Conservation (phyloP, 2,329 filamentous ascomycete genomes). For the Aspergillus eucalypticola region DNA sequence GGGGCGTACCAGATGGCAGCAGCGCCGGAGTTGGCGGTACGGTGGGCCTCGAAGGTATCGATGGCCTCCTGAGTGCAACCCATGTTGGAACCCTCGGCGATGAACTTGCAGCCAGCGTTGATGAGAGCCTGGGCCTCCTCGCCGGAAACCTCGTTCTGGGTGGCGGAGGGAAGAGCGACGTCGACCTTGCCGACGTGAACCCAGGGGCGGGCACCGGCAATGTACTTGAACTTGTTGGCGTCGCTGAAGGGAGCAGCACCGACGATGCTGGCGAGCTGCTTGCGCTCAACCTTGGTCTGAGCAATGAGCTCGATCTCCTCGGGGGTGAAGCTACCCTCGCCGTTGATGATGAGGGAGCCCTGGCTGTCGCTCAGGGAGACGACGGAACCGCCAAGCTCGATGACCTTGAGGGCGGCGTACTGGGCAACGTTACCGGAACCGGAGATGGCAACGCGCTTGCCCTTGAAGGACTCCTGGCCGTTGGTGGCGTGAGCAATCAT, state of each 20-base stretch:
- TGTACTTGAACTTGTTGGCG: slow-evolving; percentile 74
- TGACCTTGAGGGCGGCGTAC: slow-evolving; percentile 93
- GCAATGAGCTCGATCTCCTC: slow-evolving; percentile 80
- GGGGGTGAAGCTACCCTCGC: slow-evolving; percentile 68
- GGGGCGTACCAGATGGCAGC: slow-evolving; percentile 90
- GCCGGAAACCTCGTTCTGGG: slow-evolving; percentile 94
- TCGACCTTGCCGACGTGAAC: slow-evolving; percentile 85
- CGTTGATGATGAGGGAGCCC: slow-evolving; percentile 75
- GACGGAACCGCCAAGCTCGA: slow-evolving; percentile 91
- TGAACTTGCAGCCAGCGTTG: slow-evolving; percentile 73
- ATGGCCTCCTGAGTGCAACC: slow-evolving; percentile 96
- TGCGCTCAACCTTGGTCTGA: slow-evolving; percentile 80
- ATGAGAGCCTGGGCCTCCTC: slow-evolving; percentile 87
- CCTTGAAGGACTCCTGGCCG: slow-evolving; percentile 79
- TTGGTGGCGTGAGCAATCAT: slow-evolving; percentile 84
- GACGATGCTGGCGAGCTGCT: slow-evolving; percentile 74
- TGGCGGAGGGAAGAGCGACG: slow-evolving; percentile 87
- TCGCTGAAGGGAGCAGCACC: slow-evolving; percentile 56
- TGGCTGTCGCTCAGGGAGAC: slow-evolving; percentile 92
- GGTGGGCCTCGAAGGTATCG: slow-evolving; percentile 83
- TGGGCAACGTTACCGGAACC: slow-evolving; percentile 98
- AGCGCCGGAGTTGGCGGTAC: slow-evolving; percentile 61
- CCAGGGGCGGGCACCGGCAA: slow-evolving; percentile 88
- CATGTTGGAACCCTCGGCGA: slow-evolving; percentile 99
- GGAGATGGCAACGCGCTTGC: slow-evolving; percentile 93